A percentile compares a stretch with the other conserved stretches of the same genome.
Conservation (phyloP, 208 protist species). For the Leishmania gerbilli region DNA sequence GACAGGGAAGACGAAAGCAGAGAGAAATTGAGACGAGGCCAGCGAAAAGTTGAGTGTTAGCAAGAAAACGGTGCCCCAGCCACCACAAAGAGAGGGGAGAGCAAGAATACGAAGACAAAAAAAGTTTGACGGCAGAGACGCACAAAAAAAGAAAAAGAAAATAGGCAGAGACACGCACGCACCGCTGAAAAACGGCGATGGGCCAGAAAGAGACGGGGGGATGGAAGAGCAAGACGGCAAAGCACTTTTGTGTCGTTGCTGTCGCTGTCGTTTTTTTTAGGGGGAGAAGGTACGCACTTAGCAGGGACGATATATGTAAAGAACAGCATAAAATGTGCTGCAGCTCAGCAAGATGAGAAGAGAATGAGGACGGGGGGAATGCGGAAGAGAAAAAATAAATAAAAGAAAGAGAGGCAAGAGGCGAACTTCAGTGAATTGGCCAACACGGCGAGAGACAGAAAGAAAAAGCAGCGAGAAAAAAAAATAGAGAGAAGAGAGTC, state of each 20-base stretch:
- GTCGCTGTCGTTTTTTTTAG: too few relatives aligned
- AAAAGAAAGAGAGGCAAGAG: not conserved
- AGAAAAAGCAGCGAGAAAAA: too few relatives aligned
- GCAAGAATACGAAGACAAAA: not conserved
- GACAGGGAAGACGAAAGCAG: too few relatives aligned
- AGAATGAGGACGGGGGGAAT: not conserved
- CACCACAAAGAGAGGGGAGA: not conserved
- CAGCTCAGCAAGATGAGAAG: not conserved
- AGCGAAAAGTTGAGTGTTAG: too few relatives aligned
- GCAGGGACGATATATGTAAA: not conserved
- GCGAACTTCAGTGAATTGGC: not conserved
- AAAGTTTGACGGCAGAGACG: not conserved
- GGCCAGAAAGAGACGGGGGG: not conserved
- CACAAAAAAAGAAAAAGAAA: not conserved
- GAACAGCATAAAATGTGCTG: not conserved
- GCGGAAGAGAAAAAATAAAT: not conserved
- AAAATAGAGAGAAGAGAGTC: not conserved
- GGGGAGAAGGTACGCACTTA: not conserved
- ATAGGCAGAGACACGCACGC: not conserved
- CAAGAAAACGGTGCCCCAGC: not conserved
- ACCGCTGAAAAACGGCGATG: not conserved
- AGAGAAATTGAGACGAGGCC: too few relatives aligned
- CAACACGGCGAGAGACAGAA: not conserved
- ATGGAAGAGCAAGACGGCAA: too few relatives aligned
- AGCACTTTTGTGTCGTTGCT: too few relatives aligned